These are phyloP conservation scores for Plasmodium yoelii DNA, from an alignment of 169 alveolate species.

Conservation along the genomic window DNA sequence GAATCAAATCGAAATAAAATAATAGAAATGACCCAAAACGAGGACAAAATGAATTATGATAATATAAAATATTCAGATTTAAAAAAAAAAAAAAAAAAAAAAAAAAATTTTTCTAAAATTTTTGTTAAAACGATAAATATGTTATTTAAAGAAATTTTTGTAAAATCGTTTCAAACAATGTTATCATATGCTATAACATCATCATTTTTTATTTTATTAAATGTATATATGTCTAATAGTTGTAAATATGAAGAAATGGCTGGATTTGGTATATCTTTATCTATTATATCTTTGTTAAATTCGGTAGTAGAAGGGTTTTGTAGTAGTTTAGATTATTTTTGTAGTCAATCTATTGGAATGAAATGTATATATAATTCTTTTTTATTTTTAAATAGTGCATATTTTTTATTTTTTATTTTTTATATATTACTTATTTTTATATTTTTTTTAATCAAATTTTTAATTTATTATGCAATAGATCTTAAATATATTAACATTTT, in stretches of 20 bases:
- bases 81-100: slow-evolving; percentile 1
- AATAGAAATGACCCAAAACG: neutral
- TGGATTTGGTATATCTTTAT: slow-evolving; percentile 39
- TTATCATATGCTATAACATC: slow-evolving; percentile 41
- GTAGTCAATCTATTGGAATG: slow-evolving; percentile 26
- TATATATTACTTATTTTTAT: neutral
- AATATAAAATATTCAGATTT: neutral
- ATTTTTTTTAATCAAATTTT: slow-evolving; percentile 13
- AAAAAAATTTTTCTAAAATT: neutral
- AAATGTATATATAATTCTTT: slow-evolving; percentile 8
- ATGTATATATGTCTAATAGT: slow-evolving; percentile 16
- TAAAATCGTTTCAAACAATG: slow-evolving; percentile 41
- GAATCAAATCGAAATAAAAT: too few species aligned
- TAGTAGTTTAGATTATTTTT: slow-evolving; percentile 40
- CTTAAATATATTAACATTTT: too few species aligned
- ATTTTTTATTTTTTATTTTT: slow-evolving; percentile 20
- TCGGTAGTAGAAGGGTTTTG: slow-evolving; percentile 24
- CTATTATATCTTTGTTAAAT: slow-evolving; percentile 9
- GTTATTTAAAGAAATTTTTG: slow-evolving; percentile 12
- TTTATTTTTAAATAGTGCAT: slow-evolving; percentile 25
- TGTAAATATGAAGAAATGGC: slow-evolving; percentile 47
- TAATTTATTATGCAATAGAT: neutral
- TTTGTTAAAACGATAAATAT: slow-evolving; percentile 8
- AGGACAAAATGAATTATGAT: neutral
- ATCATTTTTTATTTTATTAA: slow-evolving; percentile 32